A percentile compares a stretch with the other conserved stretches of the same genome.
phyloP scores from a whole-genome alignment of 345 rosid genomes.

The Atalantia buxifolia region DNA sequence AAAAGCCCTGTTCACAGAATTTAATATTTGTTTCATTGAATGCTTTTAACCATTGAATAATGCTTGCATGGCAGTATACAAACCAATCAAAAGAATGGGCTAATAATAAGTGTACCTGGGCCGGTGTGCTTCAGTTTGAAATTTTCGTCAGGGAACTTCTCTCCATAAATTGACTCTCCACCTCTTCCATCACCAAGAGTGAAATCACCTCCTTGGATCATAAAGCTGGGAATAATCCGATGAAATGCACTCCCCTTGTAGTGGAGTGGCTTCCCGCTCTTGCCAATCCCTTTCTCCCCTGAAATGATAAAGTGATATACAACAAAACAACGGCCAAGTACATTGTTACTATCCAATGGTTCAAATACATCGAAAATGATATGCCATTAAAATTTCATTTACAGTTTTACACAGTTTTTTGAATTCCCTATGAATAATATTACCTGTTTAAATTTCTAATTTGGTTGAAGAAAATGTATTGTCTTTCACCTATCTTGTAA shows the following conservation, averaged over 20 bases:
- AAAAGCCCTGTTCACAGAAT: conserved; percentile 46
- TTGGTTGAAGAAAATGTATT: not conserved
- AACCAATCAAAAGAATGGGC: not conserved
- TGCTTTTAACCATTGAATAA: not conserved
- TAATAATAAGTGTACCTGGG: conserved; percentile 54
- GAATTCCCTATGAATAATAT: not conserved
- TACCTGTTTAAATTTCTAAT: not conserved
- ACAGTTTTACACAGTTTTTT: not conserved
- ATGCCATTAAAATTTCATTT: not conserved
- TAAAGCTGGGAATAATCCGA: conserved; percentile 95
- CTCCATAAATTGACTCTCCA: conserved; percentile 94
- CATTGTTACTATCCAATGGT: too few relatives aligned
- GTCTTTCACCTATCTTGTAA: not conserved
- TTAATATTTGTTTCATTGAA: not conserved
- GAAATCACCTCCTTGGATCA: conserved; percentile 96
- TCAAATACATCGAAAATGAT: not conserved
- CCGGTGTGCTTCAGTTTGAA: conserved; percentile 96
- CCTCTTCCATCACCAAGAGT: conserved; percentile 96
- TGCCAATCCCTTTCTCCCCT: conserved; percentile 92
- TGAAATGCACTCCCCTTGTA: conserved; percentile 82
- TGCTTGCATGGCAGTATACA: not conserved
- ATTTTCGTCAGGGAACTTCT: conserved; percentile 91
- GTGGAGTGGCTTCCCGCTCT: conserved; percentile 87
- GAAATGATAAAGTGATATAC: conserved; percentile 6
- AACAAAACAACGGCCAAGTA: not conserved